phyloP scores from a whole-genome alignment of 108 stramenopile species.

The Discostella stelligeroides region DNA sequence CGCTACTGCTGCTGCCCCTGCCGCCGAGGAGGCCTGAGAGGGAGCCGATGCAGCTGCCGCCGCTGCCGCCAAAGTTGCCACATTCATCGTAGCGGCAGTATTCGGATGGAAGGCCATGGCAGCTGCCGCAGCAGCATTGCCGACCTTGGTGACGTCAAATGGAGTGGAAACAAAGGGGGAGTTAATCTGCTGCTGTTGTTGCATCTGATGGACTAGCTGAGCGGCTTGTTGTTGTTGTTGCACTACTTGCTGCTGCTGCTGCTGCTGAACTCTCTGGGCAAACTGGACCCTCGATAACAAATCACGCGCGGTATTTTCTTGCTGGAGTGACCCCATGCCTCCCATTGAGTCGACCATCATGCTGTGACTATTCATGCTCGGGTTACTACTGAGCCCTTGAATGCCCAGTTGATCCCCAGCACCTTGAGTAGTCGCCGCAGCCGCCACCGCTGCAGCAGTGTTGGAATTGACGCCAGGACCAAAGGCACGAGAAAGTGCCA shows the following conservation, averaged over 20 bases:
- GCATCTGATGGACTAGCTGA: not conserved
- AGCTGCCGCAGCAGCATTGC: not conserved
- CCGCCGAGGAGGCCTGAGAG: not conserved
- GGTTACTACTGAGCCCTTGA: too few relatives aligned
- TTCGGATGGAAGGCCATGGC: not conserved
- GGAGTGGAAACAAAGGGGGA: not conserved
- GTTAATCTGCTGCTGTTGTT: too few relatives aligned
- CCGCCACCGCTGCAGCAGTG: not conserved
- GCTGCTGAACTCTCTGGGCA: constrained; percentile 13
- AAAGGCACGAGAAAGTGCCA: constrained; percentile 35
- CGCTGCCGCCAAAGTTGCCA: too few relatives aligned
- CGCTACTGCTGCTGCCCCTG: not conserved
- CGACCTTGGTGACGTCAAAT: too few relatives aligned
- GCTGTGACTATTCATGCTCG: not conserved
- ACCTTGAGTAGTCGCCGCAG: not conserved
- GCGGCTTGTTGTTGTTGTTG: not conserved
- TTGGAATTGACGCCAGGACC: constrained; percentile 12
- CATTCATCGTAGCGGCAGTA: too few relatives aligned
- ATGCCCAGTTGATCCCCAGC: too few relatives aligned
- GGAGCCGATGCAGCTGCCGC: too few relatives aligned
- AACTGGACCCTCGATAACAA: constrained; percentile 34
- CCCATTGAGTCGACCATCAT: not conserved
- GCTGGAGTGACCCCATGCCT: not conserved
- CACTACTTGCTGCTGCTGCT: constrained; percentile 9
- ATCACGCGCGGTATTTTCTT: constrained; percentile 9